Conservation (phyloP, 2,329 filamentous ascomycete species). For the Pseudogymnoascus sp. region DNA sequence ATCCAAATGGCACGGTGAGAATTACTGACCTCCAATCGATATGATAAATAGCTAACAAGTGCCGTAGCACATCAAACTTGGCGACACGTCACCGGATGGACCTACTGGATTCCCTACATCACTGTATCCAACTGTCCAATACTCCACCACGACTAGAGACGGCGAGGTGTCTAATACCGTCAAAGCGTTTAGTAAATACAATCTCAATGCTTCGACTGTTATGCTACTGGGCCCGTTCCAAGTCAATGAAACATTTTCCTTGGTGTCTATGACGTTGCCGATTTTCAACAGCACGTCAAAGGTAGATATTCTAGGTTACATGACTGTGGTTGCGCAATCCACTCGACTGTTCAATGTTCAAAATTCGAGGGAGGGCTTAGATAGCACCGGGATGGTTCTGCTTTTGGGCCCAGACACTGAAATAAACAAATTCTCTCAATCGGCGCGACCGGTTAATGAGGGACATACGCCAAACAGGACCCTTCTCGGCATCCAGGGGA, state of each 20-base stretch:
- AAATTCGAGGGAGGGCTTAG: constrained; percentile 61
- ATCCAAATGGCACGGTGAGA: constrained; percentile 43
- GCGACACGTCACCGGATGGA: constrained; percentile 40
- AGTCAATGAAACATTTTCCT: constrained; percentile 62
- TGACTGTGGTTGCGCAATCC: constrained; percentile 72
- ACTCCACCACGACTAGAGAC: constrained; percentile 28
- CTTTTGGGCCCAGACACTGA: constrained; percentile 60
- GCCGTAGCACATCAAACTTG: constrained; percentile 40
- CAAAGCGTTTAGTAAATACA: constrained; percentile 25
- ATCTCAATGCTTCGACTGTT: constrained; percentile 41
- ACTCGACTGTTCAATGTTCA: constrained; percentile 55
- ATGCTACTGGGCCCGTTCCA: constrained; percentile 71
- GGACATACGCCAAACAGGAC: constrained; percentile 35
- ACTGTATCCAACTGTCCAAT: constrained; percentile 76
- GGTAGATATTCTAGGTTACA: constrained; percentile 67
- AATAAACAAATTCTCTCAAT: constrained; percentile 56
- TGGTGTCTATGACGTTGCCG: constrained; percentile 76
- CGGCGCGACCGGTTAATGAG: constrained; percentile 39
- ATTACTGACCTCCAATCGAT: neutral
- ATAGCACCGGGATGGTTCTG: constrained; percentile 60
- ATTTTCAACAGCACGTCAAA: constrained; percentile 60
- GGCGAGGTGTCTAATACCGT: neutral
- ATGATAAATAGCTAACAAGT: neutral
- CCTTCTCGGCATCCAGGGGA: constrained; percentile 36
- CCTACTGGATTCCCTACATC: constrained; percentile 60